Evolutionary conservation across 2,329 filamentous ascomycete species (phyloP).

Genomic region (Botrytis galanthina): DNA sequence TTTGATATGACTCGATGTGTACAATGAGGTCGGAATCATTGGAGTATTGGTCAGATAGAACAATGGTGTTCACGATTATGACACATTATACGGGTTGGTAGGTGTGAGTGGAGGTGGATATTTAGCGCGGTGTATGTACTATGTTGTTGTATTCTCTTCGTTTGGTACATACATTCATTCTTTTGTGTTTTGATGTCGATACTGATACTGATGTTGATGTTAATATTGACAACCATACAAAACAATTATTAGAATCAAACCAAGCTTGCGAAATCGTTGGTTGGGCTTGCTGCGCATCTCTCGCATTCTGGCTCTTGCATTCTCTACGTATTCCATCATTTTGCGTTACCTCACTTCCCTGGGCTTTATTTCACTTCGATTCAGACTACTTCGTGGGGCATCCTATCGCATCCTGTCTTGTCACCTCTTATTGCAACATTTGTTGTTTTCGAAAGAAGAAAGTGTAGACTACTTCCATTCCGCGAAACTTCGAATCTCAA

Average conservation of each 20-base stretch:
- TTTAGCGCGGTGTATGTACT: not conserved
- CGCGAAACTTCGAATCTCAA: not conserved
- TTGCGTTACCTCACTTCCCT: not conserved
- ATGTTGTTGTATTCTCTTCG: not conserved
- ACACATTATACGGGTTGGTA: not conserved
- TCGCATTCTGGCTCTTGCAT: not conserved
- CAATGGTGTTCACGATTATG: not conserved
- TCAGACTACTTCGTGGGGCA: not conserved
- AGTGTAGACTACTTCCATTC: not conserved
- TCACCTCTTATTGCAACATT: not conserved
- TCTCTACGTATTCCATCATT: not conserved
- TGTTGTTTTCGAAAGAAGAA: not conserved
- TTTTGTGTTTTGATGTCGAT: not conserved
- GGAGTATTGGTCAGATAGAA: too few relatives aligned
- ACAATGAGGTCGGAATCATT: not conserved
- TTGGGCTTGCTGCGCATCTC: not conserved
- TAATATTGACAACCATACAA: not conserved
- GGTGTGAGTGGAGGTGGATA: not conserved
- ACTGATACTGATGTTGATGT: not conserved
- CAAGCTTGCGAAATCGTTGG: not conserved
- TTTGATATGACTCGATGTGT: not conserved
- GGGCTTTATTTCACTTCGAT: not conserved
- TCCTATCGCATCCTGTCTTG: not conserved
- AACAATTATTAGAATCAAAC: not conserved
- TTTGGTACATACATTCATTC: not conserved